Conservation (phyloP, 2,329 filamentous ascomycete species). For the Pseudocercospora eumusae region DNA sequence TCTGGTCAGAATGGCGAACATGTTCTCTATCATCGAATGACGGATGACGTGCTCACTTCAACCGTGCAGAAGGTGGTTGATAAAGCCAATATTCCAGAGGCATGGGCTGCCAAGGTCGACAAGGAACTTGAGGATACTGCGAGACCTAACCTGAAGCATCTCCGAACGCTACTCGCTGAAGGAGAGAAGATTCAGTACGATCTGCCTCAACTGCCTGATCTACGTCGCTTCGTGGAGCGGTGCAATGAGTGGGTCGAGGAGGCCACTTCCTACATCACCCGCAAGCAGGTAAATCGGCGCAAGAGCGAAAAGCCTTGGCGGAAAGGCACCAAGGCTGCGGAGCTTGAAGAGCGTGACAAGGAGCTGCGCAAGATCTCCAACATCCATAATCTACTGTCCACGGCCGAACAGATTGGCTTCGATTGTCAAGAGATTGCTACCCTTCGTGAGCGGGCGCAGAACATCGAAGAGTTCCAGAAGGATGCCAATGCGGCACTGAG, state of each 20-base stretch:
- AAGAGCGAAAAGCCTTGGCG: constrained; percentile 91
- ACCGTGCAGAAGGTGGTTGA: constrained; percentile 77
- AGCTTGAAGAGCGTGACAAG: constrained; percentile 79
- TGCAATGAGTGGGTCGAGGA: constrained; percentile 99
- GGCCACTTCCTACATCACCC: constrained; percentile 91
- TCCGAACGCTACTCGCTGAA: constrained; percentile 82
- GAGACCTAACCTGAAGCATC: constrained; percentile 79
- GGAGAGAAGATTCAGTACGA: constrained; percentile 95
- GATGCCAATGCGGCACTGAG: constrained; percentile 71
- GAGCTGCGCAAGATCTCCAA: constrained; percentile 88
- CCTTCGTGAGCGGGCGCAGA: constrained; percentile 79
- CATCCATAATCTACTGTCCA: constrained; percentile 77
- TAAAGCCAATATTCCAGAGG: constrained; percentile 80
- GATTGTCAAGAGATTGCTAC: constrained; percentile 88
- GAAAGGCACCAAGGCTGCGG: constrained; percentile 68
- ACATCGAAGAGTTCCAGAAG: constrained; percentile 80
- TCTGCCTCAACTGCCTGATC: constrained; percentile 74
- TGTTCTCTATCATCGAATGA: constrained; percentile 73
- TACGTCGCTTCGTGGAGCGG: constrained; percentile 88
- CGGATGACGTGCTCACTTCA: constrained; percentile 66
- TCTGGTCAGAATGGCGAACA: constrained; percentile 60
- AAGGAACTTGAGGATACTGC: constrained; percentile 80
- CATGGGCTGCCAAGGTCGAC: constrained; percentile 88
- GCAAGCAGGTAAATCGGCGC: constrained; percentile 94
- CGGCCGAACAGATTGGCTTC: constrained; percentile 86